Evolutionary conservation across 208 protist genomes (phyloP), one percentile per base, ranked within the genome.

Genomic region (Vickermania ingenoplastis): DNA sequence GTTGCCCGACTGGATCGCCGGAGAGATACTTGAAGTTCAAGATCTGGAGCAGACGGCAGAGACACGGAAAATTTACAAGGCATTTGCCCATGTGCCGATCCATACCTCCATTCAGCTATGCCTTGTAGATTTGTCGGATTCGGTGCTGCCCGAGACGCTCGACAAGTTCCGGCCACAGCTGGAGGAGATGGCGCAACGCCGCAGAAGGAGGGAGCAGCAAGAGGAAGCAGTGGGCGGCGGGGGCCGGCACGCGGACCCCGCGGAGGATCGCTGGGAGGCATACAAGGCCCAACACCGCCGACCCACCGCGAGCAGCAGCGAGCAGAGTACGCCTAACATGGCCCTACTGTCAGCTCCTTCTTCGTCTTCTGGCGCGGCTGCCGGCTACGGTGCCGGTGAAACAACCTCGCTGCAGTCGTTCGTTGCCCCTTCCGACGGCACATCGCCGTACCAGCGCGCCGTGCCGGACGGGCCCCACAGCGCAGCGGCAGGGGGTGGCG

Each of bases 101-200:
- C 82, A 91, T 61, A 80, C 75, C 58, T 84, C 71, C n/a, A 64
- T 91, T 23, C 74, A 86, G 36, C 61, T 91, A 24, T 93, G 86
- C 60, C 51, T 90, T 23, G 57, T 93, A 22, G 79, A 93, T 71
- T 60, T 93, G 24, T 48, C 63, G 2, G 69, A 67, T 50, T 53
- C 81, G 30, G 78, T 93, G 50, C 70, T 79, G 53, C 73, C 83
- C 2, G 75, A 73, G 51, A 91, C 83, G 27, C 36, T 85, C 21
- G 24, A 65, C 7, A 59, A 65, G 14, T 93, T 93, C 48, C 67
- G 56, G 45, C 22, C 55, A 17, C 61, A 65, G 25, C 67, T 91
- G 61, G 69, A 57, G 23, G 59, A 70, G 31, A 63, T 83, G 67
- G 65, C 63, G 11, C 61, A 75, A 41, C 64, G 63, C 24, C 76